Base-by-base conservation (phyloP, 441 rosid genomes). In the Eruca vesicaria region DNA sequence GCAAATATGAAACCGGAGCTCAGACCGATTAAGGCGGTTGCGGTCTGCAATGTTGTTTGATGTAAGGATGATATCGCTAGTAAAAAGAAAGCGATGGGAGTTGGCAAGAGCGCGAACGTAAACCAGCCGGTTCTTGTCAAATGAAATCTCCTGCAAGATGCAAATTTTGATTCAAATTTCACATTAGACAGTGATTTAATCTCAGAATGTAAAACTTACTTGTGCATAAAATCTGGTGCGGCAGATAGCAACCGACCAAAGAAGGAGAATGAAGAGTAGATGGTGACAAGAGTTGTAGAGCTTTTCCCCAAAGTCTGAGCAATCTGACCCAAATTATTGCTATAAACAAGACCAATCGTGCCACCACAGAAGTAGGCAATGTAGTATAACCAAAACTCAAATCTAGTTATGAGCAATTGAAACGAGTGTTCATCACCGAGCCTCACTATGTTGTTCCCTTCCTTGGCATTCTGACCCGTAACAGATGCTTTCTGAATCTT, bases 1-100 rank as follows among this genome's bases (percentile, higher is more conserved):
- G 99, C 96, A 20, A 95, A 95, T 76, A 95, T 89, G 88, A 93
- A 95, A 1, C 99, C 99, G 0, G 97, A 95, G 79, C 99, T 95
- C 52, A 93, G 63, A n/a, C 97, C 97, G 0, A 95, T 85, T 29
- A 95, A 62, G 7, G 98, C 88, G 0, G 97, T 95, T 55, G 87
- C 86, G 1, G 73, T 79, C 0, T 83, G 84, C 56, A 91, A 43
- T 10, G 89, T 92, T 53, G 78, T 3, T n/a, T 38, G 69, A 15
- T 79, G 71, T 11, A 78, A 79, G 9, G 90, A 88, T 4, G 81
- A 65, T 7, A 74, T 38, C 1, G 90, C 89, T 3, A 95, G 86
- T 78, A 91, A 59, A 82, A 85, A 85, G 86, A 95, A 91, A 6
- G 96, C 98, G 0, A 89, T 12, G 0, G 98, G 98, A 4, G 97